Base-by-base conservation (phyloP, 2,329 filamentous ascomycete species). In the Sporothrix pallida region DNA sequence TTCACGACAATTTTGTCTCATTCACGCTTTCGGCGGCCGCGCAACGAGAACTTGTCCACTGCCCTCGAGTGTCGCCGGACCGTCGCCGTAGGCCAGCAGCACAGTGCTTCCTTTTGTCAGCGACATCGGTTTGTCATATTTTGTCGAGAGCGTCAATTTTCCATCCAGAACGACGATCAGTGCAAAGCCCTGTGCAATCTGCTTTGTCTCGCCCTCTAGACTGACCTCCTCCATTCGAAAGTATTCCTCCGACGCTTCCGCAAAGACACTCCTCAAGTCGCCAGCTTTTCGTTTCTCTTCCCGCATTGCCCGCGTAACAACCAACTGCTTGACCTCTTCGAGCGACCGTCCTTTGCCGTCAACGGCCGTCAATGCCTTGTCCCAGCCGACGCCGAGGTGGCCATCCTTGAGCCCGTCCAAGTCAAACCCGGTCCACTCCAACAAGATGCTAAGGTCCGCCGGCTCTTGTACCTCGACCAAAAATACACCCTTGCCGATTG, bases 381-480 rank as follows among this genome's bases (percentile, higher is more conserved):
- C 23, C 56, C 56, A 65, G 26, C 46, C 70, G 26, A 72, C 44
- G 70, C 70, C 58, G 2, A 72, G 46, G 58, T 63, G 58, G 58
- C 70, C 70, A 17, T 50, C 42, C 1, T 31, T 26, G 20, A 23
- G 20, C 1, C 70, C 70, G 70, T 72, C 58, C 1, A 72, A 37
- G 3, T 13, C 26, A 15, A 72, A 72, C 15, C 70, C 70, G 1
- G 15, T 50, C 70, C 70, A 65, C n/a, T 72, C 58, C 20, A 72
- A 23, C 44, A 72, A 46, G 13, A 72, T 26, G 46, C 56, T 63
- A 13, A 72, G 7, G 46, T 72, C 70, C 0, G 56, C 26, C 20
- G 70, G 70, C 44, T 72, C 70, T 46, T 72, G 70, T 44, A 72
- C 70, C 15, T 72, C 70, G 42, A 72, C 70, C 10, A 72, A 5